These are phyloP conservation scores for Kondoa subrosea DNA, from an alignment of 768 basidiomycete species.

Conservation along the genomic window DNA sequence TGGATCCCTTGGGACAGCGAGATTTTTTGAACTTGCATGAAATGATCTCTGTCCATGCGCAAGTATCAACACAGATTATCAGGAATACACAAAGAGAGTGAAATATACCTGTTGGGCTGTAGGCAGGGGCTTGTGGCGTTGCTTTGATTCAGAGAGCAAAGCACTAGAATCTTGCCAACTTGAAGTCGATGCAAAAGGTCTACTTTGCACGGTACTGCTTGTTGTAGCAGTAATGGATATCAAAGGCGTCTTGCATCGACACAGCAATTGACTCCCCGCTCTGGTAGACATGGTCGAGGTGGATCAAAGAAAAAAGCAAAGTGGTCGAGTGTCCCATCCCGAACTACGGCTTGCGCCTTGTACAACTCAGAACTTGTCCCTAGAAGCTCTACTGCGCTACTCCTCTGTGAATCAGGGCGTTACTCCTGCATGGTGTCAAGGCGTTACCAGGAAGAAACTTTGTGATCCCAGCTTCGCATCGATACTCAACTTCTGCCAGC, in stretches of 20 bases:
- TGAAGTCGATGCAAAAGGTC: neutral
- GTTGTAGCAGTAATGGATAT: neutral
- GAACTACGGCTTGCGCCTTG: too few relatives aligned
- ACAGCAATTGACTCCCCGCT: neutral
- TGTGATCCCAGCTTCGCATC: too few relatives aligned
- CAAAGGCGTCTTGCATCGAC: neutral
- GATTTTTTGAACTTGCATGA: conserved; percentile 2
- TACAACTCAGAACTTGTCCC: too few relatives aligned
- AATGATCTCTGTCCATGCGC: conserved; percentile 3
- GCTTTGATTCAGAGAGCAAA: neutral
- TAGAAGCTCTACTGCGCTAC: too few relatives aligned
- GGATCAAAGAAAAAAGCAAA: neutral
- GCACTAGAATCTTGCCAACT: too few relatives aligned
- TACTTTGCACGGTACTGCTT: neutral
- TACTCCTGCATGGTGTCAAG: too few relatives aligned
- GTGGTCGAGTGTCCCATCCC: too few relatives aligned
- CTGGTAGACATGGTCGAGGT: neutral
- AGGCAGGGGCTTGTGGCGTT: neutral
- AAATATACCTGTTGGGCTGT: neutral
- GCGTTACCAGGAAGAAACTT: too few relatives aligned
- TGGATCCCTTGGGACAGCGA: conserved; percentile 46
- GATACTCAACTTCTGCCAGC: too few relatives aligned
- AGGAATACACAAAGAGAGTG: neutral
- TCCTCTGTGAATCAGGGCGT: too few relatives aligned
- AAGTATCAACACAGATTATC: neutral